These are phyloP conservation scores for Geotrichum phurueaensis DNA, from an alignment of 1,139 yeast species.

Conservation along the genomic window DNA sequence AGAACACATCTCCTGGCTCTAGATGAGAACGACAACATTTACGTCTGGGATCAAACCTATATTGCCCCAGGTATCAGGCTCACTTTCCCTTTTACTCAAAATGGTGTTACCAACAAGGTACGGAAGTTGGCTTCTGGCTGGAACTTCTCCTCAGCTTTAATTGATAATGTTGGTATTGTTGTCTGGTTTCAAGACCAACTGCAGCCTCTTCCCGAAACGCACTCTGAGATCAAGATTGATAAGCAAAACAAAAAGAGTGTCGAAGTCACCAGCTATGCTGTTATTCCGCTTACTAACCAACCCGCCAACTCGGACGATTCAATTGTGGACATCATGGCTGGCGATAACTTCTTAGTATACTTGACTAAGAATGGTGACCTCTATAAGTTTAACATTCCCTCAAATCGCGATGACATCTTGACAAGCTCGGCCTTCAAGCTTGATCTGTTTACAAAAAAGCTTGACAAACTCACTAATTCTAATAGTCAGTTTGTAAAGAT, in stretches of 20 bases:
- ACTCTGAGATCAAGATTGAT: constrained; percentile 38
- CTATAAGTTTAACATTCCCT: constrained; percentile 37
- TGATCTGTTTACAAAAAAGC: neutral
- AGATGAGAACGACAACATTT: constrained; percentile 47
- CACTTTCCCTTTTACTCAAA: constrained; percentile 34
- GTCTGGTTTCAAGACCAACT: constrained; percentile 50
- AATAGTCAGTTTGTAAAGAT: constrained; percentile 40
- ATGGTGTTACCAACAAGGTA: constrained; percentile 20
- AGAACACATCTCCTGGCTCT: constrained; percentile 61
- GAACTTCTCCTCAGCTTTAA: constrained; percentile 52
- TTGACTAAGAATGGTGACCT: constrained; percentile 45
- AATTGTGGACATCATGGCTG: constrained; percentile 53
- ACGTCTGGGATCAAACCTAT: constrained; percentile 53
- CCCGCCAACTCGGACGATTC: constrained; percentile 31
- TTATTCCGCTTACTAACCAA: constrained; percentile 22
- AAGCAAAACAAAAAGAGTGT: constrained; percentile 1
- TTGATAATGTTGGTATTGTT: constrained; percentile 50
- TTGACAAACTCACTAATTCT: neutral
- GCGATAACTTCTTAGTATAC: constrained; percentile 48
- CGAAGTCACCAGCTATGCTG: constrained; percentile 14
- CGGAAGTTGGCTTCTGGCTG: constrained; percentile 62
- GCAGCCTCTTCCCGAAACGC: constrained; percentile 35
- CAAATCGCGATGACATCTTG: constrained; percentile 8
- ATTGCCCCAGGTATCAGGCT: constrained; percentile 43
- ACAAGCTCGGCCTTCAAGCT: constrained; percentile 11